Base-by-base conservation (phyloP, 2,329 filamentous ascomycete species). In the Exophiala bonariae region DNA sequence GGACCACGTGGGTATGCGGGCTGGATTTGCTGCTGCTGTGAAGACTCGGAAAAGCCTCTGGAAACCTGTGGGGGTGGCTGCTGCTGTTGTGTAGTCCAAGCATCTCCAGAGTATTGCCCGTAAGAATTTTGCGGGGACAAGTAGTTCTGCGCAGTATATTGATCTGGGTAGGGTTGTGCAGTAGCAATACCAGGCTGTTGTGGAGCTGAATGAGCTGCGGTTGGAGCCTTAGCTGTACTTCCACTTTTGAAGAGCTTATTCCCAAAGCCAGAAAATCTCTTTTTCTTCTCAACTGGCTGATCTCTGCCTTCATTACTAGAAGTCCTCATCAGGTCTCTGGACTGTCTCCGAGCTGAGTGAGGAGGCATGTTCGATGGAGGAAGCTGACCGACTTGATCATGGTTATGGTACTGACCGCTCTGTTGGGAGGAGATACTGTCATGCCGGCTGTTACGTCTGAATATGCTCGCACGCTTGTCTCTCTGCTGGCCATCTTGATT, bases 261-360 rank as follows among this genome's bases (percentile, higher is more conserved):
- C 30, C 51, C 51, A 17, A 56, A 20, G 3, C 49, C 55, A 3
- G 55, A 57, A 20, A 56, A 57, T 13, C 55, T 57, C 50, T 54
- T 57, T 38, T 52, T 57, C 10, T 16, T 43, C 30, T 56, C 51
- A 19, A 34, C 5, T 17, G n/a, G 40, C 17, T 49, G 36, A 2
- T 41, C 40, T 13, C 32, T 28, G 6, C 17, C 17, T 13, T 55
- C 49, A 32, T 49, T 31, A 9, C 45, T 47, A 2, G 49, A 22
- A 10, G 38, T 42, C 34, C 37, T n/a, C 10, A 47, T 14, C 4
- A 47, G 11, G 28, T 53, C 41, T 16, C 26, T 46, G n/a, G 51
- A 50, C 3, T 39, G 44, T 18, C 47, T 44, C 19, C 34, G 46
- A 14, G 39, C 44, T 22, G 41, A 43, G 7, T 44, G 44, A 19